Evolutionary conservation across 805 yeast genomes (phyloP).

Genomic region (Sungouiella blattae): DNA sequence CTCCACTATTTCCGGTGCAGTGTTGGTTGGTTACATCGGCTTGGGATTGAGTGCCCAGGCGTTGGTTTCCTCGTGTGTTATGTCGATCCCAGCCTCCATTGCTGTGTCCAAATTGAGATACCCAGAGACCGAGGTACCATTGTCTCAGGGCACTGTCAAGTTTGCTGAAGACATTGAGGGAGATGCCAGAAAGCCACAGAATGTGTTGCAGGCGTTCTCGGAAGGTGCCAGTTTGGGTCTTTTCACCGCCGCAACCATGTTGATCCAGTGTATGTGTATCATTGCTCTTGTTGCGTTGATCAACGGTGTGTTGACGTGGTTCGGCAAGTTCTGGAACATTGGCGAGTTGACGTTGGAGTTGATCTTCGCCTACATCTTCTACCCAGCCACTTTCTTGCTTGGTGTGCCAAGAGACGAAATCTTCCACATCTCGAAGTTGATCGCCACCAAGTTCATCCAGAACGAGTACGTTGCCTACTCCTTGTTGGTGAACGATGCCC

Average conservation of each 20-base stretch:
- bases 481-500: conserved; percentile 37
- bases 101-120: conserved; percentile 57
- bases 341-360: conserved; percentile 48
- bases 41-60: conserved; percentile 62
- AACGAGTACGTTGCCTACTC: conserved; percentile 58
- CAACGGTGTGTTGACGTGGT: conserved; percentile 56
- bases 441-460: conserved; percentile 57
- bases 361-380: conserved; percentile 54
- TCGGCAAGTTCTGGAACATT: conserved; percentile 62
- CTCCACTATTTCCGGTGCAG: conserved; percentile 63
- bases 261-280: conserved; percentile 58
- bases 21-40: conserved; percentile 59
- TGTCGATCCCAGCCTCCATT: conserved; percentile 64
- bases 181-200: conserved; percentile 35
- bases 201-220: conserved; percentile 55
- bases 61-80: conserved; percentile 61
- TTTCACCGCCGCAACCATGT: conserved; percentile 52
- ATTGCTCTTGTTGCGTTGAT: conserved; percentile 56
- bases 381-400: conserved; percentile 57
- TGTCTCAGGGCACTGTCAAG: conserved; percentile 47
- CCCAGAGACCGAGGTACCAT: conserved; percentile 56
- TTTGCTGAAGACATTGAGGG: conserved; percentile 41
- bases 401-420: conserved; percentile 46
- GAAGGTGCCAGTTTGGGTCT: conserved; percentile 59
- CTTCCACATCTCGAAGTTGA: conserved; percentile 46